phyloP scores from a whole-genome alignment of 2,329 filamentous ascomycete species.

The Davidsoniella eucalypti region DNA sequence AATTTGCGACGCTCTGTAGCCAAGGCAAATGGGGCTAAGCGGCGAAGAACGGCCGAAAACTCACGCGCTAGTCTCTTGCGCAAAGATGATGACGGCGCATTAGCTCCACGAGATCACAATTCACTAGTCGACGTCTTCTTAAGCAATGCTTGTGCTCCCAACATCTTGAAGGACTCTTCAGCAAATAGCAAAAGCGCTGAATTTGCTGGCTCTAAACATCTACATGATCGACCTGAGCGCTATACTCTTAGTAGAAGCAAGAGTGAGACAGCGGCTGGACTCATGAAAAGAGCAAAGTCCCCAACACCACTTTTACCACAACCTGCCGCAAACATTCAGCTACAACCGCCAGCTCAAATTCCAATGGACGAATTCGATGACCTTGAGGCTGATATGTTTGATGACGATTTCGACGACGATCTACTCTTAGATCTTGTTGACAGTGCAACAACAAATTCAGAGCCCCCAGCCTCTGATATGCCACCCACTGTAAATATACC shows the following conservation, averaged over 20 bases:
- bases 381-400: slow-evolving; percentile 14
- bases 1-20: slow-evolving; percentile 6
- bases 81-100: neutral
- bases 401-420: slow-evolving; percentile 12
- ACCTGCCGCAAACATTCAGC: neutral
- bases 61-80: slow-evolving; percentile 7
- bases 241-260: slow-evolving; percentile 5
- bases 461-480: slow-evolving; percentile 9
- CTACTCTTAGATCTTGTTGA: slow-evolving; percentile 7
- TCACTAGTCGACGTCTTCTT: slow-evolving; percentile 12
- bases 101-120: neutral
- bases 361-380: slow-evolving; percentile 9
- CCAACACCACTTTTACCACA: neutral
- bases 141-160: slow-evolving; percentile 8
- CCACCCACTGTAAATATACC: neutral
- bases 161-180: slow-evolving; percentile 1
- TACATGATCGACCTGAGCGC: neutral
- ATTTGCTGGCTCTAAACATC: neutral
- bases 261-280: slow-evolving; percentile 4
- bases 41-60: slow-evolving; percentile 5
- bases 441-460: slow-evolving; percentile 3
- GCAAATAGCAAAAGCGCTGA: neutral
- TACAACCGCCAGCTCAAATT: neutral
- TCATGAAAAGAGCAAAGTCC: neutral
- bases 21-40: slow-evolving; percentile 8